A percentile compares a stretch with the other conserved stretches of the same genome.
Evolutionary conservation across 1,284 basidiomycete species (phyloP).

Genomic region (Puccinia horiana): DNA sequence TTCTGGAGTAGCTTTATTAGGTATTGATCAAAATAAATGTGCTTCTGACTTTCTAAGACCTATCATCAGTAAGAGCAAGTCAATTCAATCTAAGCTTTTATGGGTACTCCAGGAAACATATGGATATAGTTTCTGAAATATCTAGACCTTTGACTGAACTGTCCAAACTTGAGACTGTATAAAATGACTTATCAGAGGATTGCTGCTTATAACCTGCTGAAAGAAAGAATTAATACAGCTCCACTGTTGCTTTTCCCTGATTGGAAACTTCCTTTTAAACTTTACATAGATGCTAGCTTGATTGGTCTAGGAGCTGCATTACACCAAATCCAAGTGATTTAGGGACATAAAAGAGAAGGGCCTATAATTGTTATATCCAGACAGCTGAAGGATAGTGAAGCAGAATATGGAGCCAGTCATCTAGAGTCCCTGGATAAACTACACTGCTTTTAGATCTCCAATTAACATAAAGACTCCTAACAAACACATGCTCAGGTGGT

Average conservation of each 20-base stretch:
- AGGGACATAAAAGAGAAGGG: background rate
- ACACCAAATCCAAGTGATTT: no score
- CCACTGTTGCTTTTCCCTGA: background rate
- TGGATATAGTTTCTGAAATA: background rate
- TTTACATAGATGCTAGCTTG: no score
- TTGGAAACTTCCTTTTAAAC: background rate
- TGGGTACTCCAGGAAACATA: conserved; percentile 59
- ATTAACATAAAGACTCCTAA: conserved; percentile 2
- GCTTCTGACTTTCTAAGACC: conserved; percentile 60
- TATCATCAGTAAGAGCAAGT: conserved; percentile 56
- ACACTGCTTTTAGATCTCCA: background rate
- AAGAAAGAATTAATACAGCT: background rate
- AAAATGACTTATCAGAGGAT: conserved; percentile 8
- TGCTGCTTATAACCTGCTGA: background rate
- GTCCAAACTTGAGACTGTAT: background rate
- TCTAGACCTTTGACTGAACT: background rate
- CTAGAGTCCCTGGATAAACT: conserved; percentile 8
- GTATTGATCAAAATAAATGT: conserved; percentile 62
- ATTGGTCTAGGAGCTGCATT: no score
- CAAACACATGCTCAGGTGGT: conserved; percentile 20
- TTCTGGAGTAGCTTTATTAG: no score
- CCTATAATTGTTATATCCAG: conserved; percentile 24
- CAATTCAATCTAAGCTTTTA: conserved; percentile 60
- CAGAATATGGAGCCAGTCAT: conserved; percentile 13
- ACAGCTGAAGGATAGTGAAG: no score